Base-by-base conservation (phyloP, 1,284 basidiomycete genomes). In the Sporisorium graminicola region DNA sequence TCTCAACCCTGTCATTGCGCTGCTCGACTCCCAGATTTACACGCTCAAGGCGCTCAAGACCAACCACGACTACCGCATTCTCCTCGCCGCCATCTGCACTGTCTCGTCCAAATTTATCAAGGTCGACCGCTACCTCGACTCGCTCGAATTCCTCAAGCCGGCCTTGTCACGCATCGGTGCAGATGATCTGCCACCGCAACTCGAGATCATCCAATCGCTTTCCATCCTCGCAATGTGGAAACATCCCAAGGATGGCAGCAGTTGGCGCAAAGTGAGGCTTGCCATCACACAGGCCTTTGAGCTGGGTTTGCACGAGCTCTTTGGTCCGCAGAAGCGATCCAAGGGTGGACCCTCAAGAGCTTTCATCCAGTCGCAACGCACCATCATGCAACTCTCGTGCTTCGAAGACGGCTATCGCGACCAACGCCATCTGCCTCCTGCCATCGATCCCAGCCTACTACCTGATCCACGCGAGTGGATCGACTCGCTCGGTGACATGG, bases 221-320 rank as follows among this genome's bases (percentile, higher is more conserved):
- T 91, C 92, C 12, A 93, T 93, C 78, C 87, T 94, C 61, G 92
- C 91, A 42, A 94, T 94, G 86, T 94, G 93, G 93, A 92, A 90
- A 86, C 92, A 86, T 50, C 82, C 86, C 16, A 81, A 82, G 50
- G 87, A 87, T 57, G 79, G 80, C 12, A 84, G 84, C 26, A 79
- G 80, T 20, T 87, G 86, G 86, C 72, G 86, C 35, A 83, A 85
- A 62, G 78, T 86, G 3, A 85, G 86, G 10, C 40, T 74, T 31
- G 79, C 76, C 22, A 77, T 77, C 51, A 83, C 86, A 18, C 84
- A 86, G 66, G 86, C 85, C 8, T 85, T 85, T 51, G 84, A 86
- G 69, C 72, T 87, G n/a, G 81, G 83, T 9, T 73, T 87, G 69
- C 74, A 77, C 57, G 74, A 77, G 57, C 74, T 77, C 27, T 77